Base-by-base conservation (phyloP, 2,329 filamentous ascomycete species). In the Talaromyces islandicus region DNA sequence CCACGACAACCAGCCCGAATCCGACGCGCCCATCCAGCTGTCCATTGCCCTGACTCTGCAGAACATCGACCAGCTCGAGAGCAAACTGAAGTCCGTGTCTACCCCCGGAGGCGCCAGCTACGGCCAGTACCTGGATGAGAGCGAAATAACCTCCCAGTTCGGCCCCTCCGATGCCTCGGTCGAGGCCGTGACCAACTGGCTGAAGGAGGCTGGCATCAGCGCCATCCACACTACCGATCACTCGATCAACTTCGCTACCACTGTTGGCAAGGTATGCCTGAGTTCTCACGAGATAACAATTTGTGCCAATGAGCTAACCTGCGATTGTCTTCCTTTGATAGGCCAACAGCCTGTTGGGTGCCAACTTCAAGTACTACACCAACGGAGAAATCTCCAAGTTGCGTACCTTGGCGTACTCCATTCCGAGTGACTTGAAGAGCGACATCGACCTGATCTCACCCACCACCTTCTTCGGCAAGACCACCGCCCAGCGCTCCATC, bases 391-490 rank as follows among this genome's bases (percentile, higher is more conserved):
- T 69, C 29, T 70, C 74, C n/a, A 78, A 79, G 57, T 70, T 80
- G 56, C 75, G 77, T 21, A 76, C 75, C 5, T 73, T 74, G 12
- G 64, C 73, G 59, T 78, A 78, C 65, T 76, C 74, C 2, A 69
- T 78, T 11, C 75, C 75, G 0, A 69, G 75, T n/a, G 65, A 73
- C 14, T 64, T 81, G 56, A 64, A 67, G 24, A 56, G 64, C 3
- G 66, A 77, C 63, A 75, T 81, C 64, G 75, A 81, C 58, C 69
- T 81, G 17, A 77, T 84, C 51, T 79, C 81, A 25, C 81, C 81
- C 0, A 83, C 81, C 0, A 81, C 77, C 38, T 79, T 77, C 58
- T 83, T 83, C 63, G 80, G 79, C 60, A 75, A 73, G 56, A 75
- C 64, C 30, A 63, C 55, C 41, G 59, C 54, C 2, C 32, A 50